A percentile compares a stretch with the other conserved stretches of the same genome.
phyloP scores from a whole-genome alignment of 805 yeast species.

The Cyberlindnera euphorbiiphila region DNA sequence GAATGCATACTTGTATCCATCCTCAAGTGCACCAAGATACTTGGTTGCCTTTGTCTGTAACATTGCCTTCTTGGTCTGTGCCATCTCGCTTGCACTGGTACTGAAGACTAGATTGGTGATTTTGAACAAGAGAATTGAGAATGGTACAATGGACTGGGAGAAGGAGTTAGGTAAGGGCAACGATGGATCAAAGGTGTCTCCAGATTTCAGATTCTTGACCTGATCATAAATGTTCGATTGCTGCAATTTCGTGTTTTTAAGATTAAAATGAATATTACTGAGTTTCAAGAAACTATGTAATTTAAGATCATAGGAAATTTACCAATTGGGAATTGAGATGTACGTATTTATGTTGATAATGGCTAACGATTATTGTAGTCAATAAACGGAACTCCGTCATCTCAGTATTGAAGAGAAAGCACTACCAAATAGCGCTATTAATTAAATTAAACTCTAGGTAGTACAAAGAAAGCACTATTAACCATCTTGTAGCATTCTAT shows the following conservation, averaged over 20 bases:
- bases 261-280: background rate
- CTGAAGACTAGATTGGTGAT: constrained; percentile 36
- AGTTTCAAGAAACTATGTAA: background rate
- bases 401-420: too few species aligned
- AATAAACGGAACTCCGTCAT: too few species aligned
- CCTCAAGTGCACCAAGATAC: constrained; percentile 42
- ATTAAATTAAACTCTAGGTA: too few species aligned
- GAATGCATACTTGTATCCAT: constrained; percentile 50
- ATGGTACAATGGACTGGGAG: constrained; percentile 48
- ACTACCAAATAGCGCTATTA: too few species aligned
- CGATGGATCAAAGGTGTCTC: constrained; percentile 39
- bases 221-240: constrained; percentile 6
- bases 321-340: too few species aligned
- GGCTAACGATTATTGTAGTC: too few species aligned
- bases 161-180: constrained; percentile 40
- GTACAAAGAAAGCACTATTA: too few species aligned
- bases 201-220: constrained; percentile 40
- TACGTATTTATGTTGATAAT: too few species aligned
- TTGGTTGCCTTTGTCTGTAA: constrained; percentile 44
- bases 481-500: too few species aligned
- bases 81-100: constrained; percentile 37
- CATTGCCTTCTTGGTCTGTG: constrained; percentile 41
- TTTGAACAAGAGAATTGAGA: constrained; percentile 40
- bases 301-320: too few species aligned
- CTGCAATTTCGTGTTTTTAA: background rate